Base-by-base conservation (phyloP, 1,284 basidiomycete genomes). In the Irpex lacteus region DNA sequence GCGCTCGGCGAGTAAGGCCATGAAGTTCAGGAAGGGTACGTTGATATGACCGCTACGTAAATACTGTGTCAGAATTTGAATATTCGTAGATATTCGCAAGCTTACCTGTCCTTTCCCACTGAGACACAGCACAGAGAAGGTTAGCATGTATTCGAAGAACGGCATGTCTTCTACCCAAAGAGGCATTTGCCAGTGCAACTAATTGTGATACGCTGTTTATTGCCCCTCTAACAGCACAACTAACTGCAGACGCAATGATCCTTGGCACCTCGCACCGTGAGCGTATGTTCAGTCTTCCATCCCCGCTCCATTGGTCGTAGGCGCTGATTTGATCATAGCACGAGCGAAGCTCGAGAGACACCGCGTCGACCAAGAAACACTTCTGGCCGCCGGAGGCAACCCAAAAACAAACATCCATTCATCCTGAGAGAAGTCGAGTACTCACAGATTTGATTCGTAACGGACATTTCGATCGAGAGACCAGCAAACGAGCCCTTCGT, bases 11-110 rank as follows among this genome's bases (percentile, higher is more conserved):
- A 93, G 77, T 66, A 87, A 88, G 4, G 86, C 80, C 78, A 94
- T 82, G 62, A 93, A 82, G 74, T 94, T 94, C 15, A 94, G 81
- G 74, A 94, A 91, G 0, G 86, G 85, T 0, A 88, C 82, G 60
- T 85, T 80, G 18, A 89, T 47, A 47, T 47, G 40, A 47, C 40
- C 40, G 40, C 40, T 47, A 47, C 9, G 40, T 11, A 9, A 53
- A 15, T 34, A 18, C 4, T 21, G 9, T n/a, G 47, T 32, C 40
- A 52, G 34, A 36, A n/a, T 3, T 9, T 32, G 54, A n/a, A 13
- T 21, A 36, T 11, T 13, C 18, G n/a, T 18, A 9, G 15, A 9
- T 7, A 13, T 13, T 13, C 9, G 52, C 52, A 19, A 56, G 52
- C n/a, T 32, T 61, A 71, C 71, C 68, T 69, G 54, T 73, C 71